Conservation (phyloP, 2,329 filamentous ascomycete species). For the Lachnellula subtilissima region DNA sequence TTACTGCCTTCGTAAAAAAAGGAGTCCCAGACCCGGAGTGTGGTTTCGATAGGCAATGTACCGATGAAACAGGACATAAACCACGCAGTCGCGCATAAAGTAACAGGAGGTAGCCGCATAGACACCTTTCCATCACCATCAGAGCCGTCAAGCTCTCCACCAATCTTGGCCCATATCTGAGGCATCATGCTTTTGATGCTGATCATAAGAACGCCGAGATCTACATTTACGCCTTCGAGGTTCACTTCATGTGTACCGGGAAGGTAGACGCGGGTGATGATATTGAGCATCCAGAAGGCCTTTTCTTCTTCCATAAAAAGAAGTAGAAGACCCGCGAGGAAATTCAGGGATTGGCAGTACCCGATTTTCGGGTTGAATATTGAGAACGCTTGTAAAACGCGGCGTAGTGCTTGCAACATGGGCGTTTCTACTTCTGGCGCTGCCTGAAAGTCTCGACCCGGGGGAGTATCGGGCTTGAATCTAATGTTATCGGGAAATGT, state of each 20-base stretch:
- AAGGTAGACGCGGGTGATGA: conserved; percentile 82
- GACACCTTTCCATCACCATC: conserved; percentile 30
- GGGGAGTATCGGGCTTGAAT: conserved; percentile 62
- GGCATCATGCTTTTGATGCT: conserved; percentile 79
- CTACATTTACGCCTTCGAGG: conserved; percentile 87
- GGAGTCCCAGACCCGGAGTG: conserved; percentile 88
- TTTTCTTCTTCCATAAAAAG: conserved; percentile 90
- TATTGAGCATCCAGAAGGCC: conserved; percentile 86
- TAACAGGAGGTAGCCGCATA: conserved; percentile 74
- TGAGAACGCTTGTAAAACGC: conserved; percentile 84
- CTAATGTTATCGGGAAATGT: conserved; percentile 92
- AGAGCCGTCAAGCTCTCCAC: conserved; percentile 60
- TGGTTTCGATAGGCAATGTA: conserved; percentile 85
- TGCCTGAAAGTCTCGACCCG: conserved; percentile 18
- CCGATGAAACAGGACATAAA: conserved; percentile 98
- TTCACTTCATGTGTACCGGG: conserved; percentile 89
- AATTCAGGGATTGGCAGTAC: conserved; percentile 95
- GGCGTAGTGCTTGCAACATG: conserved; percentile 75
- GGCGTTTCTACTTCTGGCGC: conserved; percentile 53
- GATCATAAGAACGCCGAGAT: conserved; percentile 89
- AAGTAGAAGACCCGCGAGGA: conserved; percentile 82
- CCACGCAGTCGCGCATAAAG: conserved; percentile 90
- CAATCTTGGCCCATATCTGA: conserved; percentile 81
- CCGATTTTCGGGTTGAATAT: conserved; percentile 88
- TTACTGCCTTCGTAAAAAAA: conserved; percentile 96